Percentiles rank a stretch among this genome's conserved stretches.
Evolutionary conservation across 352 stramenopile genomes (phyloP).

Genomic region (Pythium guiyangense): DNA sequence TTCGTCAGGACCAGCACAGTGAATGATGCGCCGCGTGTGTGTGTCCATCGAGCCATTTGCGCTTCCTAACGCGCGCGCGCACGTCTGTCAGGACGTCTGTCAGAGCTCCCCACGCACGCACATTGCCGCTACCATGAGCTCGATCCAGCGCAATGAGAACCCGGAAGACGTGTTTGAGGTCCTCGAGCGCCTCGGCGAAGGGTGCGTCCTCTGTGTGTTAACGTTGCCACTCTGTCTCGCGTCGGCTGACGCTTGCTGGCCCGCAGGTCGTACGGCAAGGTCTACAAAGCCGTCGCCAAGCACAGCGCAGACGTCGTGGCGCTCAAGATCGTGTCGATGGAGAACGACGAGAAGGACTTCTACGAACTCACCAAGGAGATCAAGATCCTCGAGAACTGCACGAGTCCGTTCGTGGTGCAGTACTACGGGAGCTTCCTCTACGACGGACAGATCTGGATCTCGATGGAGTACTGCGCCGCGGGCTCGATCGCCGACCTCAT

Average conservation of each 20-base stretch:
- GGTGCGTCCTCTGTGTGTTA: conserved; percentile 13
- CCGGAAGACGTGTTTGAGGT: conserved; percentile 72
- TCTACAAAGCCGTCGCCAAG: conserved; percentile 77
- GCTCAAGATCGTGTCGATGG: conserved; percentile 83
- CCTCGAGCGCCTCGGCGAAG: conserved; percentile 74
- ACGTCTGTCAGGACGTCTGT: background rate
- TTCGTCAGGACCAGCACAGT: background rate
- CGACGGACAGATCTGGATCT: conserved; percentile 77
- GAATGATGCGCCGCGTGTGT: background rate
- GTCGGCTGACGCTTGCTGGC: background rate
- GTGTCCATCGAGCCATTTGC: background rate
- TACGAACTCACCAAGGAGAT: conserved; percentile 84
- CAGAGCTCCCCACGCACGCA: background rate
- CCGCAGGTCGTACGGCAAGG: conserved; percentile 69
- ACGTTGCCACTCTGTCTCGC: background rate
- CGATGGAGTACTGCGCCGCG: conserved; percentile 87
- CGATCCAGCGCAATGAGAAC: conserved; percentile 61
- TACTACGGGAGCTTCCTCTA: conserved; percentile 83
- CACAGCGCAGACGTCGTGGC: conserved; percentile 58
- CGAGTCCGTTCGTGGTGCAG: conserved; percentile 79
- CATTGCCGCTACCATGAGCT: conserved; percentile 28
- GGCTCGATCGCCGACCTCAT: conserved; percentile 84
- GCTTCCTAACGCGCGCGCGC: background rate
- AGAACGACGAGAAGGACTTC: conserved; percentile 60
- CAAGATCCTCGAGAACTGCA: conserved; percentile 73